Conservation (phyloP, 1,284 basidiomycete genomes). For the Lentinus polychrous region DNA sequence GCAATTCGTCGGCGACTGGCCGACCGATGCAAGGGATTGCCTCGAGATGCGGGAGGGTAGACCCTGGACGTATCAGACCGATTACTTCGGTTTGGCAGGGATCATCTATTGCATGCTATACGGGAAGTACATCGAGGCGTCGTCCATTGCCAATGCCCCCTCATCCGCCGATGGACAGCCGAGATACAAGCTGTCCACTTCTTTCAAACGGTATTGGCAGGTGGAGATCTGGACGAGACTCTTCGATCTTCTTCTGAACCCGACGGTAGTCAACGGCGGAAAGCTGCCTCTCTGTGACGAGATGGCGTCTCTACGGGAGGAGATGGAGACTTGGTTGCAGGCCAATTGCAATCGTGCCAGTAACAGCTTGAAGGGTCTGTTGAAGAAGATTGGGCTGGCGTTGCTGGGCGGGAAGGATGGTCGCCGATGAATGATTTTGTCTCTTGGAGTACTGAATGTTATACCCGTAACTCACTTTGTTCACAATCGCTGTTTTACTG, state of each 20-base stretch:
- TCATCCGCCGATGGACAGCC: constrained; percentile 27
- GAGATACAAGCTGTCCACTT: constrained; percentile 63
- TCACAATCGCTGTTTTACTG: too few species aligned
- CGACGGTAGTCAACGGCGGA: constrained; percentile 48
- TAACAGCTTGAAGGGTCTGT: constrained; percentile 77
- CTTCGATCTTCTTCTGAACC: constrained; percentile 87
- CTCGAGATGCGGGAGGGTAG: constrained; percentile 78
- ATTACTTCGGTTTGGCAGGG: constrained; percentile 92
- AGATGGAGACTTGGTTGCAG: constrained; percentile 88
- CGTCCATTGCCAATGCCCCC: constrained; percentile 37
- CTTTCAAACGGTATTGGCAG: constrained; percentile 96
- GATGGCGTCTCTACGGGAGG: constrained; percentile 54
- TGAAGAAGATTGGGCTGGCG: constrained; percentile 68
- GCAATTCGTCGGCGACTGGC: constrained; percentile 85
- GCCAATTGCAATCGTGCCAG: constrained; percentile 80
- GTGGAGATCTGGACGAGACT: constrained; percentile 77
- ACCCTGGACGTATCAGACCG: constrained; percentile 91
- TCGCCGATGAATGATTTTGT: not conserved
- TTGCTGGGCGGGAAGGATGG: constrained; percentile 13
- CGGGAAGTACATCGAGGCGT: constrained; percentile 87
- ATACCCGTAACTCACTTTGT: too few species aligned
- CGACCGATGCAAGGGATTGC: constrained; percentile 84
- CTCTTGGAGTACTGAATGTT: too few species aligned
- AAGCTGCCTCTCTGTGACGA: constrained; percentile 67
- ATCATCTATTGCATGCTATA: constrained; percentile 95